Conservation (phyloP, 2,329 filamentous ascomycete species). For the Chrysoporthe cubensis region DNA sequence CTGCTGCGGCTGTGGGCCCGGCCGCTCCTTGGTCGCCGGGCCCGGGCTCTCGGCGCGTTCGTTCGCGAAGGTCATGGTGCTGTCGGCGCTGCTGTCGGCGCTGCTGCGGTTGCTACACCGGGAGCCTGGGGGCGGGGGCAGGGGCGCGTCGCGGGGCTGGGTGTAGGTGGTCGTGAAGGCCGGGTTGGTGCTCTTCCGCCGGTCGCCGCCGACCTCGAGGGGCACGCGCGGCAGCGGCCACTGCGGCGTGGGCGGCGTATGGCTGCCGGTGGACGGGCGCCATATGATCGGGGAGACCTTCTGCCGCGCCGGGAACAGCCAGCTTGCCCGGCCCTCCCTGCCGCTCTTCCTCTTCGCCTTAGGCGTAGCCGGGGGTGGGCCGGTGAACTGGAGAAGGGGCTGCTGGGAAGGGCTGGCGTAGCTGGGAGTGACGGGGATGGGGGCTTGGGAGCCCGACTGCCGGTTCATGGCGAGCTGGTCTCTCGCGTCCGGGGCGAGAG, state of each 20-base stretch:
- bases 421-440: conserved; percentile 29
- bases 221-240: conserved; percentile 26
- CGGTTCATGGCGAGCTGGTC: conserved; percentile 19
- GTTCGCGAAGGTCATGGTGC: conserved; percentile 16
- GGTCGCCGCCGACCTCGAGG: conserved; percentile 9
- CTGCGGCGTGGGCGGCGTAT: conserved; percentile 26
- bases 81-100: conserved; percentile 19
- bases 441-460: conserved; percentile 26
- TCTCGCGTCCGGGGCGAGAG: background rate
- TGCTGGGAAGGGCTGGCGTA: conserved; percentile 23
- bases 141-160: conserved; percentile 23
- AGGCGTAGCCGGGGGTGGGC: conserved; percentile 10
- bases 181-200: conserved; percentile 14
- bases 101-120: conserved; percentile 19
- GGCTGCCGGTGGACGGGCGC: conserved; percentile 25
- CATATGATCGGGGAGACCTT: conserved; percentile 24
- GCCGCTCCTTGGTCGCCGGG: background rate
- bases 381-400: conserved; percentile 22
- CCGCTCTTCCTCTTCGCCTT: conserved; percentile 25
- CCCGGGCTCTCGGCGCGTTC: conserved; percentile 2
- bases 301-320: conserved; percentile 24
- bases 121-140: conserved; percentile 24
- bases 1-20: background rate
- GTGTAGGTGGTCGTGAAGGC: conserved; percentile 26
- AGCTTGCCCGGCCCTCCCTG: conserved; percentile 24